Conservation (phyloP, 2,329 filamentous ascomycete genomes). For the Triangularia verruculosa region DNA sequence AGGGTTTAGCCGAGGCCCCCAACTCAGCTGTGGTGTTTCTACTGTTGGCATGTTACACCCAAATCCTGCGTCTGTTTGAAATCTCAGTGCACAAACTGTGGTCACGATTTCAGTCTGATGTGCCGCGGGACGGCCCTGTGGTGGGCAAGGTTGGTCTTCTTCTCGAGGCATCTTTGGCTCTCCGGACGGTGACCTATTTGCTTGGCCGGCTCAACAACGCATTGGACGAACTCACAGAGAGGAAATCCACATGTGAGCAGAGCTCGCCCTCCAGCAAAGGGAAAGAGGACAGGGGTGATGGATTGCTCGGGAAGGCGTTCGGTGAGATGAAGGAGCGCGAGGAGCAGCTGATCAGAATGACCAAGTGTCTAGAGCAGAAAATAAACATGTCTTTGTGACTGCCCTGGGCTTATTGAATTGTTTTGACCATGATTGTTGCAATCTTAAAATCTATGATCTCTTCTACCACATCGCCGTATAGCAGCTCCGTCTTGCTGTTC, state of each 20-base stretch:
- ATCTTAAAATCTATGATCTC: background rate
- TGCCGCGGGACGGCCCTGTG: background rate
- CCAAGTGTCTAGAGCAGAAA: background rate
- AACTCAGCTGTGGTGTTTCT: constrained; percentile 3
- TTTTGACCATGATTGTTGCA: background rate
- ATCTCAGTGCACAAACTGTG: background rate
- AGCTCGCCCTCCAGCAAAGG: background rate
- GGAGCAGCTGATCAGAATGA: background rate
- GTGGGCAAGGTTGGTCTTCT: background rate
- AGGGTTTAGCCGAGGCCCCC: background rate
- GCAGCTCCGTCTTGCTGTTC: background rate
- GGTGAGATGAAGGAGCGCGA: background rate
- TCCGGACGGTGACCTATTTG: background rate
- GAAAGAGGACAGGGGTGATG: background rate
- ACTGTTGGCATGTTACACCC: constrained; percentile 1
- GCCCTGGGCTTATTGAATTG: background rate
- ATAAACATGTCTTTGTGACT: background rate
- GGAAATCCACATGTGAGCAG: background rate
- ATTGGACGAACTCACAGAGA: background rate
- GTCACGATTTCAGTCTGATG: background rate
- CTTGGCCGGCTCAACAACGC: background rate
- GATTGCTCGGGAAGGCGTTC: background rate
- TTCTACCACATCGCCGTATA: background rate
- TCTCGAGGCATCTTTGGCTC: background rate
- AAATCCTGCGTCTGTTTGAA: background rate